Base-by-base conservation (phyloP, 2,329 filamentous ascomycete genomes). In the Aspergillus sp. region DNA sequence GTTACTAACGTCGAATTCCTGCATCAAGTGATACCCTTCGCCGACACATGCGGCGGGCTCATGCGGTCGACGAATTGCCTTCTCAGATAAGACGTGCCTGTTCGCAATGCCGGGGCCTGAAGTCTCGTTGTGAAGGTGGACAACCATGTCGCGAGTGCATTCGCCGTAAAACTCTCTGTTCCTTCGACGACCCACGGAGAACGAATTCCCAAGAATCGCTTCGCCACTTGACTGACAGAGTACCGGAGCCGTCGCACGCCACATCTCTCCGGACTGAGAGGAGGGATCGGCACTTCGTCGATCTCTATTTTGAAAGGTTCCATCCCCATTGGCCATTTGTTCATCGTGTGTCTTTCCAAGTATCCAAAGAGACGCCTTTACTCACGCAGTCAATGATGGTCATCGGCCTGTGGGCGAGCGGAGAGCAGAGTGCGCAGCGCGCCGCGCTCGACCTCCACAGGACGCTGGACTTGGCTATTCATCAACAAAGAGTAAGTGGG, bases 311-410 rank as follows among this genome's bases (percentile, higher is more conserved):
- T 52, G 52, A 66, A 6, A 7, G 52, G 14, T 73, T 73, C 18
- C 67, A 73, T 22, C 65, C 67, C 0, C 51, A 57, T 36, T 74
- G 72, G 72, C 61, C 70, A 1, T 72, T 74, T n/a, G 42, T 74
- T 9, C 66, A 71, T 45, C 56, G 50, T 54, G 57, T 32, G 1
- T 55, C 69, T 4, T 74, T 74, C 46, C 46, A 62, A 14, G 18
- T 62, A 0, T 42, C 42, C 9, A 49, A 50, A 2, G 72, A 73
- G 54, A 60, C 62, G 0, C 65, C 68, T 0, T 46, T 74, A 32
- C 64, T 74, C n/a, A 29, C 73, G 2, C 67, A 73, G 22, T 69
- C 71, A 12, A 68, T 73, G 58, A 56, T 69, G 1, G 68, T 62
- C 4, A 65, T 73, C 46, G 71, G 69, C 1, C 31, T 73, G 31